Conservation (phyloP, 257 asterid genomes). For the Nicotiana otophora region DNA sequence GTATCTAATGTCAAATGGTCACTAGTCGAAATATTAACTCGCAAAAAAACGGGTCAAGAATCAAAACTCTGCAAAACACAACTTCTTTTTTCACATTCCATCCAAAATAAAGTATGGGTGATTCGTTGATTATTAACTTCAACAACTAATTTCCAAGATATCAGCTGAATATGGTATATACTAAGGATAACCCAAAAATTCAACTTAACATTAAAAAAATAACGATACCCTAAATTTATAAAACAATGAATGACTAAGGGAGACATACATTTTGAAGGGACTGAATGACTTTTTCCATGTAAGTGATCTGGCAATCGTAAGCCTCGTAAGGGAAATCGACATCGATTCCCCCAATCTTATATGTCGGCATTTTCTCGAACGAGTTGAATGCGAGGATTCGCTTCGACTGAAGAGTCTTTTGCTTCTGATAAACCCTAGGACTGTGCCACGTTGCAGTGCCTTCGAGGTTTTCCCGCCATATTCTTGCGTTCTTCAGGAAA, state of each 20-base stretch:
- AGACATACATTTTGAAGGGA: conserved; percentile 71
- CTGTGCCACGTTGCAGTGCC: background rate
- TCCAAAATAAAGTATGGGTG: background rate
- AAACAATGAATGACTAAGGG: background rate
- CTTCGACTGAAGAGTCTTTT: background rate
- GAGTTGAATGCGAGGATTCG: background rate
- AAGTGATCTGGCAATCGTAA: conserved; percentile 86
- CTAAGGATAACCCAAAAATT: background rate
- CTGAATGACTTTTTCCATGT: conserved; percentile 94
- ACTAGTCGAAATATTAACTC: background rate
- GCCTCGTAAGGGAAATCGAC: conserved; percentile 97
- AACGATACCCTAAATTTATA: no score
- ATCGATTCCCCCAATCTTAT: conserved; percentile 76
- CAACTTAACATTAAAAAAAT: background rate
- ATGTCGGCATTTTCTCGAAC: conserved; percentile 57
- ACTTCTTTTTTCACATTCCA: background rate
- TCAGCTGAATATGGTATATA: background rate
- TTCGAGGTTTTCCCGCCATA: conserved; percentile 20
- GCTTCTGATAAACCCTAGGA: conserved; percentile 21
- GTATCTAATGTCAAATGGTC: background rate
- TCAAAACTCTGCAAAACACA: background rate
- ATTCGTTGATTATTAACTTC: background rate
- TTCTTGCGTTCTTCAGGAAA: background rate
- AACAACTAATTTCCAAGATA: no score
- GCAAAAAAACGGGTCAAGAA: background rate